These are phyloP conservation scores for Aspergillus glaucus DNA, from an alignment of 2,329 filamentous ascomycete genomes.

Conservation along the genomic window DNA sequence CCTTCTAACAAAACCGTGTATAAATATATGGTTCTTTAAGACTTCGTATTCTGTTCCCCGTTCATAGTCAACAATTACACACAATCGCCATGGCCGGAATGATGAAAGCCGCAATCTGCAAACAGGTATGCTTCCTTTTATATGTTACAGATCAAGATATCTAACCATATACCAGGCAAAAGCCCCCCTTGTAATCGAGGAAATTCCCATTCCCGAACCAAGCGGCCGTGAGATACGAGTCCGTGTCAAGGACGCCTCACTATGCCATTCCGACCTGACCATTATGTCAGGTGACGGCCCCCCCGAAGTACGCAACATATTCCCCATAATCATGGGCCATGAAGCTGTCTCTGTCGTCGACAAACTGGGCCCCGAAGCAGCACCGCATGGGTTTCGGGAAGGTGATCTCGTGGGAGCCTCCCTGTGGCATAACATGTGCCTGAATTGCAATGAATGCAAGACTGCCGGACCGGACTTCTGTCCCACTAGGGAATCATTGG, in stretches of 20 bases:
- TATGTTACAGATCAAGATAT: neutral
- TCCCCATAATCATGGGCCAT: slow-evolving; percentile 36
- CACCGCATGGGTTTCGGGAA: slow-evolving; percentile 35
- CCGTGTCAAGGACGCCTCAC: slow-evolving; percentile 33
- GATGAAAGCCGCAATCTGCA: slow-evolving; percentile 11
- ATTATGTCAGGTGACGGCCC: neutral
- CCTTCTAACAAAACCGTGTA: no score
- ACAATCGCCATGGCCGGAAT: neutral
- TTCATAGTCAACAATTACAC: no score
- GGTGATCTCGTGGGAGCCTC: slow-evolving; percentile 44
- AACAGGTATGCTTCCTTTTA: slow-evolving; percentile 1
- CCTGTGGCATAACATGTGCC: slow-evolving; percentile 42
- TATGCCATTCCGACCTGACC: slow-evolving; percentile 37
- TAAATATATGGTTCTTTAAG: no score
- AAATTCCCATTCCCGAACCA: slow-evolving; percentile 40
- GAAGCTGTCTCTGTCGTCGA: slow-evolving; percentile 44
- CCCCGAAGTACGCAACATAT: neutral
- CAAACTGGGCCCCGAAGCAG: slow-evolving; percentile 29
- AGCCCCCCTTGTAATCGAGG: slow-evolving; percentile 32
- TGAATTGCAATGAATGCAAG: slow-evolving; percentile 43
- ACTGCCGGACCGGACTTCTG: slow-evolving; percentile 28
- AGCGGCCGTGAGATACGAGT: slow-evolving; percentile 37
- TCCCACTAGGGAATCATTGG: slow-evolving; percentile 25
- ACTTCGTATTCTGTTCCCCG: no score
- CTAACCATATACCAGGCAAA: neutral